Evolutionary conservation across 2,329 filamentous ascomycete genomes (phyloP).

Genomic region (Paracorniculantispora psalliotae): DNA sequence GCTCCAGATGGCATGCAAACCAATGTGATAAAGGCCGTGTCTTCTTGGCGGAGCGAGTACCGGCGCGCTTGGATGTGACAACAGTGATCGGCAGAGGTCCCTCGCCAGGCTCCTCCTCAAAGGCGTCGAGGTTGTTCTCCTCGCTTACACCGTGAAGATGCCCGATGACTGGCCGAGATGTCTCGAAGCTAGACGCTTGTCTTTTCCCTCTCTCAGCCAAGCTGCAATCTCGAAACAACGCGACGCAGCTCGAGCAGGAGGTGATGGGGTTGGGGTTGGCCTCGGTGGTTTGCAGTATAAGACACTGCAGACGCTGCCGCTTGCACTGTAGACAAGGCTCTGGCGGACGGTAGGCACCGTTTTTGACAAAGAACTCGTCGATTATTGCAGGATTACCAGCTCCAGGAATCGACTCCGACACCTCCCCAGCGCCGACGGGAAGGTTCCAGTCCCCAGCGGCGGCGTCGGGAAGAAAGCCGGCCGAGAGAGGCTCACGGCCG

Average conservation of each 20-base stretch:
- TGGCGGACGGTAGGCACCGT: slow-evolving; percentile 37
- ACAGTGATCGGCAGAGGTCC: slow-evolving; percentile 13
- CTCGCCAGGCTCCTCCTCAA: slow-evolving; percentile 8
- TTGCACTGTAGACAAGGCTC: slow-evolving; percentile 41
- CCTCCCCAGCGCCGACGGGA: background rate
- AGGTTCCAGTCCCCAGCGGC: background rate
- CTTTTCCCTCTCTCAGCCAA: slow-evolving; percentile 41
- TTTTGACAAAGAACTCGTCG: slow-evolving; percentile 35
- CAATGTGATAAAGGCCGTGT: slow-evolving; percentile 41
- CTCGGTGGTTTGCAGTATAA: slow-evolving; percentile 41
- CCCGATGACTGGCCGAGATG: slow-evolving; percentile 40
- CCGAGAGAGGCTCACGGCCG: background rate
- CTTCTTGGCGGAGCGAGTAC: slow-evolving; percentile 39
- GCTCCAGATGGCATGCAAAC: slow-evolving; percentile 40
- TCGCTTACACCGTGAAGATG: slow-evolving; percentile 45
- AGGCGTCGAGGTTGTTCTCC: slow-evolving; percentile 19
- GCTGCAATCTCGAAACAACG: slow-evolving; percentile 46
- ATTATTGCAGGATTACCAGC: slow-evolving; percentile 21
- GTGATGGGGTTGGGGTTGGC: slow-evolving; percentile 45
- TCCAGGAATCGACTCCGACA: background rate
- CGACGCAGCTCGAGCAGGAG: slow-evolving; percentile 47
- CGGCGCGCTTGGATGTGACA: slow-evolving; percentile 27
- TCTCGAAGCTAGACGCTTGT: slow-evolving; percentile 41
- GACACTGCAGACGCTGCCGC: slow-evolving; percentile 40
- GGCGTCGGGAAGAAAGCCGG: slow-evolving; percentile 2